A percentile compares a stretch with the other conserved stretches of the same genome.
Conservation (phyloP, 1,284 basidiomycete species). For the Testicularia cyperi region DNA sequence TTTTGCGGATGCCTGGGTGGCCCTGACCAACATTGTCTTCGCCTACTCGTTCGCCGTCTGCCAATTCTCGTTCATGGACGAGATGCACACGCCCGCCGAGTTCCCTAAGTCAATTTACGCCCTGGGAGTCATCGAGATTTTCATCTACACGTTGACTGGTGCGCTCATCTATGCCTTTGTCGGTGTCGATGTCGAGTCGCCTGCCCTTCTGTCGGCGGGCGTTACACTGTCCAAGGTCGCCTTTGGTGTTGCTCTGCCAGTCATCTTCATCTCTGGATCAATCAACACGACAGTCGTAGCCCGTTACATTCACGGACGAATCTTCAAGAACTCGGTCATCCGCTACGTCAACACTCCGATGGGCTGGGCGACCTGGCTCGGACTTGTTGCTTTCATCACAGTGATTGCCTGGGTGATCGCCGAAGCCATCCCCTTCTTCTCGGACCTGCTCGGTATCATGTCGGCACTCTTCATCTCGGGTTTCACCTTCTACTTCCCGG, state of each 20-base stretch:
- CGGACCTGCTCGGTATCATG: conserved; percentile 37
- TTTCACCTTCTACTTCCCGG: conserved; percentile 48
- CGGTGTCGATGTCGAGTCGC: conserved; percentile 38
- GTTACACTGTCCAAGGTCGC: conserved; percentile 46
- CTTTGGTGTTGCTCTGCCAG: conserved; percentile 47
- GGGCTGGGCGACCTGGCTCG: conserved; percentile 47
- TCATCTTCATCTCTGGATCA: conserved; percentile 52
- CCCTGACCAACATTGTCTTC: conserved; percentile 50
- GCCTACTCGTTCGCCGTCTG: conserved; percentile 54
- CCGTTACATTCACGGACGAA: conserved; percentile 40
- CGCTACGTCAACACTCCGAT: conserved; percentile 45
- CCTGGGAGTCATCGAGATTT: conserved; percentile 46
- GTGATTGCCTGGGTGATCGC: conserved; percentile 43
- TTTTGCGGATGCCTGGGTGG: conserved; percentile 39
- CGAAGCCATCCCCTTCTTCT: conserved; percentile 47
- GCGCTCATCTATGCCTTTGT: conserved; percentile 49
- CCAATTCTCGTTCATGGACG: conserved; percentile 51
- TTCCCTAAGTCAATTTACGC: conserved; percentile 46
- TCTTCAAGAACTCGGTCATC: conserved; percentile 45
- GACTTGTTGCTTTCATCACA: conserved; percentile 27
- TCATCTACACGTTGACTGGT: conserved; percentile 53
- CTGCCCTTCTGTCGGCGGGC: conserved; percentile 43
- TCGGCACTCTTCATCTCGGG: conserved; percentile 40
- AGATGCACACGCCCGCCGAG: conserved; percentile 49
- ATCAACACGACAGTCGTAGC: conserved; percentile 52